Base-by-base conservation (phyloP, 768 basidiomycete species). In the Suillus luteus region DNA sequence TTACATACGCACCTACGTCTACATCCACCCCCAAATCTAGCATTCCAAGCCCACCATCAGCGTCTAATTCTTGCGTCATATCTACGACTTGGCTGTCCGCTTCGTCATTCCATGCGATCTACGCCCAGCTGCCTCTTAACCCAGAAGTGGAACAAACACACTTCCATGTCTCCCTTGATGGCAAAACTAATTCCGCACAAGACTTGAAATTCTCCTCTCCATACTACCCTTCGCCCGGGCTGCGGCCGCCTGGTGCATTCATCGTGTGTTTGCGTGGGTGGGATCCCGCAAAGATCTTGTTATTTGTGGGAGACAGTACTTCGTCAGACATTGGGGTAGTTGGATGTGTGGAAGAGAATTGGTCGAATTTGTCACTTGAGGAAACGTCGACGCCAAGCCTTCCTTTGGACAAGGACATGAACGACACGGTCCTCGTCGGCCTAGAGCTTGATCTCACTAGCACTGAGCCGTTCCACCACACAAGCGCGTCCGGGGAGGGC, bases 51-150 rank as follows among this genome's bases (percentile, higher is more conserved):
- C 89, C 91, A 22, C 81, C 86, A 1, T 82, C 86, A 0, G 76
- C 81, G 14, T 76, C 79, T 48, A 80, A 73, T 69, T 65, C 78
- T 75, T 69, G 82, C 81, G 54, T 78, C 40, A 78, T 86, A 33
- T 85, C 86, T 7, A 73, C 85, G 10, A 79, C 83, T 31, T 94
- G 92, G 92, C 79, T 93, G 8, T 82, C 88, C 1, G 82, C 85
- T 11, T 82, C 87, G 31, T 86, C 87, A 3, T 92, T 93, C 73
- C 81, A 88, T 62, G 81, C 84, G 24, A 83, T 85, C 62, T 92
- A 89, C 69, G 80, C 81, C 2, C 81, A 85, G 62, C 82, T 79
- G 10, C 71, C 73, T 33, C 62, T 77, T 7, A 66, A 67, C 11
- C 75, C 81, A 3, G 80, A 84, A 22, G 69, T 70, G 38, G 77